These are phyloP conservation scores for Phaeosphaeria sp. DNA, from an alignment of 2,329 filamentous ascomycete genomes.

Conservation along the genomic window DNA sequence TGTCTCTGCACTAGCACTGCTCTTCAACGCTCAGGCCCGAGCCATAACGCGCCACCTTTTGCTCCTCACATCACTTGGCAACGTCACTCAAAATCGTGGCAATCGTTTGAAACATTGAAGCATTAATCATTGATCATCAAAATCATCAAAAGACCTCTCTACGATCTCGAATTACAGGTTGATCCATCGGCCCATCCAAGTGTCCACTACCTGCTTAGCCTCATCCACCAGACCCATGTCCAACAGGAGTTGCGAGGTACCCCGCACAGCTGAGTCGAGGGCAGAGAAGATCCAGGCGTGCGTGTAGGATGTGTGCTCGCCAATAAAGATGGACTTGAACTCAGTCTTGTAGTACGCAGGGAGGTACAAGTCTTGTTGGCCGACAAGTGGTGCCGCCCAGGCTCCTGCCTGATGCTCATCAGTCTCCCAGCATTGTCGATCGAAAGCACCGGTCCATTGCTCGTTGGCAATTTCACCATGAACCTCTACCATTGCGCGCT, in stretches of 20 bases:
- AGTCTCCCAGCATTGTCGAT: constrained; percentile 69
- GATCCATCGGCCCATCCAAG: constrained; percentile 75
- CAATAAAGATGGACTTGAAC: constrained; percentile 69
- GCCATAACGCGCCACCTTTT: neutral
- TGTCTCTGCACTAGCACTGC: too few relatives aligned
- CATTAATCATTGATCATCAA: neutral
- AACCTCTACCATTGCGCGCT: constrained; percentile 72
- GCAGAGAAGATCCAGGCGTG: constrained; percentile 75
- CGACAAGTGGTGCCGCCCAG: constrained; percentile 67
- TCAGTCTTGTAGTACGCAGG: constrained; percentile 77
- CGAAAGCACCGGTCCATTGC: constrained; percentile 70
- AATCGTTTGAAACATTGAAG: neutral
- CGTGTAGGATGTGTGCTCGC: constrained; percentile 73
- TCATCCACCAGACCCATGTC: constrained; percentile 72
- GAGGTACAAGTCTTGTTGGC: constrained; percentile 73
- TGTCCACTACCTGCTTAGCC: constrained; percentile 67
- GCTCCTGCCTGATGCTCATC: constrained; percentile 67
- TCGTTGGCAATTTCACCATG: constrained; percentile 66
- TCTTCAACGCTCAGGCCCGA: too few relatives aligned
- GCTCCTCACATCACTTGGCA: neutral
- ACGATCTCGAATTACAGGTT: constrained; percentile 10
- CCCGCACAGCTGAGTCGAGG: constrained; percentile 70
- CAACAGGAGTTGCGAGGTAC: constrained; percentile 68
- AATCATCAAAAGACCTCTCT: neutral
- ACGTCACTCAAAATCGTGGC: neutral